phyloP scores from a whole-genome alignment of 441 rosid genomes.

The Populus tomentosa region DNA sequence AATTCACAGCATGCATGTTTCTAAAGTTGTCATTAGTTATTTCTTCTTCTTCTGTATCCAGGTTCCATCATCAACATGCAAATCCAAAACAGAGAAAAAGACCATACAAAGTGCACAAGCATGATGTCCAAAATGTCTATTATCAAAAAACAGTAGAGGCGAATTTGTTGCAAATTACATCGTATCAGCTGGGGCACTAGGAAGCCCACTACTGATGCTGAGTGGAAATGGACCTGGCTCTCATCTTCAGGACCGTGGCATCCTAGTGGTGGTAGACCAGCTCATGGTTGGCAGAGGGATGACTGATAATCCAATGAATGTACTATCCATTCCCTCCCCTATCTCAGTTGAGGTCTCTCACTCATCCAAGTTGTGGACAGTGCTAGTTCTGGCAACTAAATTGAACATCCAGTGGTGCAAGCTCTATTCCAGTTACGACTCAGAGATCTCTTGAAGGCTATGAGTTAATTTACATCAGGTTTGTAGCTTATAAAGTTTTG shows the following conservation, averaged over 20 bases:
- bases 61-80: background rate
- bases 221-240: background rate
- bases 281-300: no score
- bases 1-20: background rate
- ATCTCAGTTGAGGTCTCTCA: no score
- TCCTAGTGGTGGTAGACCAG: no score
- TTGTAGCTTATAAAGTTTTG: background rate
- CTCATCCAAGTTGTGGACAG: no score
- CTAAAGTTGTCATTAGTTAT: background rate
- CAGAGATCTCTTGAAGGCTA: background rate
- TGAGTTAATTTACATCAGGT: background rate
- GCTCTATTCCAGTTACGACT: no score
- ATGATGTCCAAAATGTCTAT: no score
- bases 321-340: no score
- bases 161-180: background rate
- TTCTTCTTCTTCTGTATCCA: background rate
- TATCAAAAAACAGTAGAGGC: background rate
- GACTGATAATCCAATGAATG: no score
- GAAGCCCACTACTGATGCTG: background rate
- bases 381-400: no score
- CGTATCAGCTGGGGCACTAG: background rate
- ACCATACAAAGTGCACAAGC: no score
- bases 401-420: no score
- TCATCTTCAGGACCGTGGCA: no score
- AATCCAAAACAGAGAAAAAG: background rate